Conservation (phyloP, 176 grass and related monocot genomes). For the Aegilops umbellulata region DNA sequence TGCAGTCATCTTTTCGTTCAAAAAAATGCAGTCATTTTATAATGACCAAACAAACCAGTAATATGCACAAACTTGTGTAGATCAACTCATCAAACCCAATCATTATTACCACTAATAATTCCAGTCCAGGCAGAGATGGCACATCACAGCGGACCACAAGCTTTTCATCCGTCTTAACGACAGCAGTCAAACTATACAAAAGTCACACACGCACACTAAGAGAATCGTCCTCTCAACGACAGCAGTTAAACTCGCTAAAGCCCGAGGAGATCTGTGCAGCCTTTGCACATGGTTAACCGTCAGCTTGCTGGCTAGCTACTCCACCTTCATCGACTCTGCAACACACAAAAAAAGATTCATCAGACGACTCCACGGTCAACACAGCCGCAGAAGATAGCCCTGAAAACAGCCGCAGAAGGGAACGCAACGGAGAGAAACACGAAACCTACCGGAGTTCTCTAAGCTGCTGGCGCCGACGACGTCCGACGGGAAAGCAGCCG, state of each 20-base stretch:
- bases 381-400: neutral
- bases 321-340: conserved; percentile 57
- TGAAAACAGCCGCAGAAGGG: neutral
- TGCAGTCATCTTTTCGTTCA: neutral
- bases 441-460: conserved; percentile 36
- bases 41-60: neutral
- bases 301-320: conserved; percentile 24
- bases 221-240: conserved; percentile 18
- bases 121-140: neutral
- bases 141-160: conserved; percentile 6
- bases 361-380: neutral
- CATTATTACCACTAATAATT: conserved; percentile 11
- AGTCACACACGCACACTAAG: neutral
- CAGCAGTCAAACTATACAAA: conserved; percentile 48
- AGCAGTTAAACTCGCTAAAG: conserved; percentile 21
- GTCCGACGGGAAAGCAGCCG: conserved; percentile 37
- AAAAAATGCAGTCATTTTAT: too few relatives aligned
- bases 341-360: neutral
- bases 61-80: neutral
- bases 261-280: conserved; percentile 19
- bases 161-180: conserved; percentile 10
- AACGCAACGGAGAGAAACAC: neutral
- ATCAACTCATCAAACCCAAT: neutral
- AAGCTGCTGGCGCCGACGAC: conserved; percentile 17
- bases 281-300: conserved; percentile 3